Percentiles rank a stretch among this genome's conserved stretches.
Evolutionary conservation across 352 stramenopile genomes (phyloP).

Genomic region (Globisporangium spiculum): DNA sequence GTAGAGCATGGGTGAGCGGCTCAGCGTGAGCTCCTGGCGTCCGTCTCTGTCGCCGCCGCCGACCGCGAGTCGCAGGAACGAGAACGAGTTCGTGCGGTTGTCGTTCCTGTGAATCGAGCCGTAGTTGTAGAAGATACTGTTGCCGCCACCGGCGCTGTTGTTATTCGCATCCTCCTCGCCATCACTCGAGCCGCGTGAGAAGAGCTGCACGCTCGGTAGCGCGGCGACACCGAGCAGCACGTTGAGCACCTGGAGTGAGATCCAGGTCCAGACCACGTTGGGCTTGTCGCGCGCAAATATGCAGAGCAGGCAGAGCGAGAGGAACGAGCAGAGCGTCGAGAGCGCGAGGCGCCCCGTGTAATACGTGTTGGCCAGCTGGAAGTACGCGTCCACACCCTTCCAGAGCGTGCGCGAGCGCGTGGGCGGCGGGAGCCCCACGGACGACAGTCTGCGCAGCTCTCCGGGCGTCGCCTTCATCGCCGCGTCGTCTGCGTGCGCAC

Average conservation of each 20-base stretch:
- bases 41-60: conserved; percentile 30
- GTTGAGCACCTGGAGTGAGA: conserved; percentile 51
- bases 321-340: conserved; percentile 43
- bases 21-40: conserved; percentile 38
- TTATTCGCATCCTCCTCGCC: not conserved
- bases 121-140: conserved; percentile 18
- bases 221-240: conserved; percentile 52
- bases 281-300: conserved; percentile 25
- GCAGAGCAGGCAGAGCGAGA: conserved; percentile 41
- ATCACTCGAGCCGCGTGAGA: conserved; percentile 16
- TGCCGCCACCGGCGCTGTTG: conserved; percentile 11
- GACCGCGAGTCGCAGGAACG: conserved; percentile 47
- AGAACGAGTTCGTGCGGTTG: conserved; percentile 41
- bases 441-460: conserved; percentile 7
- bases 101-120: conserved; percentile 22
- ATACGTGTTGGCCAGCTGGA: conserved; percentile 73
- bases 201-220: conserved; percentile 46
- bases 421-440: conserved; percentile 4
- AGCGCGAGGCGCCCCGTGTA: conserved; percentile 54
- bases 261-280: conserved; percentile 44
- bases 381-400: conserved; percentile 38
- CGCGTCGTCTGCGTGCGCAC: not conserved
- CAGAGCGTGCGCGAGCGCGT: conserved; percentile 16
- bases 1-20: conserved; percentile 46
- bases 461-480: not conserved